A percentile compares a stretch with the other conserved stretches of the same genome.
These are phyloP conservation scores for Geranomyces michiganensis DNA, from an alignment of 192 early-diverging fungal species.

Conservation along the genomic window DNA sequence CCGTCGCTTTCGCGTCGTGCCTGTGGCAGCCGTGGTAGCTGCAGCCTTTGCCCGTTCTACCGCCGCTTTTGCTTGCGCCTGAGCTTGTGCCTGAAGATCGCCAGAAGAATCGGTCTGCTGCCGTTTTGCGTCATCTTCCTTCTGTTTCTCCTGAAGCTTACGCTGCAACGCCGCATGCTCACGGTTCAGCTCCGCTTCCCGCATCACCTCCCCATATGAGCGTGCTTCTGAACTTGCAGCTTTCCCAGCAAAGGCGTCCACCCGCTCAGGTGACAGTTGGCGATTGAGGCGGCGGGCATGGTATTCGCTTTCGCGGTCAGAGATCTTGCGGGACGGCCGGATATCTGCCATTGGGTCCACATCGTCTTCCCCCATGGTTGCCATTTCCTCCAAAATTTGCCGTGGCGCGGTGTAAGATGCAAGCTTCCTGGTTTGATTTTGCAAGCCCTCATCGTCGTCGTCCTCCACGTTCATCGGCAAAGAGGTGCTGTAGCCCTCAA, in stretches of 20 bases:
- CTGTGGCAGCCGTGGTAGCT: constrained; percentile 46
- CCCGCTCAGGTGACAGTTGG: constrained; percentile 76
- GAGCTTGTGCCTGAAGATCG: constrained; percentile 68
- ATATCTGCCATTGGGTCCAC: constrained; percentile 56
- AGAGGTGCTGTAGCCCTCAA: constrained; percentile 70
- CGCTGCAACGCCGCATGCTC: constrained; percentile 74
- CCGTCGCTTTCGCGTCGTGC: constrained; percentile 65
- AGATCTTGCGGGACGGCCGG: constrained; percentile 65
- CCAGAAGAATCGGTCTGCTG: constrained; percentile 78
- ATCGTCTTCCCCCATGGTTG: constrained; percentile 35
- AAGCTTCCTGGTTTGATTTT: constrained; percentile 53
- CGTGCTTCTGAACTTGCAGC: constrained; percentile 49
- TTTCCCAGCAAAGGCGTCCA: constrained; percentile 73
- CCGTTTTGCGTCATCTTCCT: constrained; percentile 66
- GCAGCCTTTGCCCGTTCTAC: constrained; percentile 43
- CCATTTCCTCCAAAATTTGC: constrained; percentile 73
- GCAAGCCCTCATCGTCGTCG: constrained; percentile 27
- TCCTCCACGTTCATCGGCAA: constrained; percentile 54
- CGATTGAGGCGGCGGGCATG: constrained; percentile 76
- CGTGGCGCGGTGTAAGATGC: constrained; percentile 81
- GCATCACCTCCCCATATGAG: constrained; percentile 86
- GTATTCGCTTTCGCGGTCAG: constrained; percentile 87
- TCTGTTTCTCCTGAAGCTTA: constrained; percentile 74
- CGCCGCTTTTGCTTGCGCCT: constrained; percentile 38
- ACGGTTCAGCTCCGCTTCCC: constrained; percentile 80